Evolutionary conservation across 2,329 filamentous ascomycete genomes (phyloP), one percentile per base, ranked within the genome.

Genomic region (Fusarium sp.): DNA sequence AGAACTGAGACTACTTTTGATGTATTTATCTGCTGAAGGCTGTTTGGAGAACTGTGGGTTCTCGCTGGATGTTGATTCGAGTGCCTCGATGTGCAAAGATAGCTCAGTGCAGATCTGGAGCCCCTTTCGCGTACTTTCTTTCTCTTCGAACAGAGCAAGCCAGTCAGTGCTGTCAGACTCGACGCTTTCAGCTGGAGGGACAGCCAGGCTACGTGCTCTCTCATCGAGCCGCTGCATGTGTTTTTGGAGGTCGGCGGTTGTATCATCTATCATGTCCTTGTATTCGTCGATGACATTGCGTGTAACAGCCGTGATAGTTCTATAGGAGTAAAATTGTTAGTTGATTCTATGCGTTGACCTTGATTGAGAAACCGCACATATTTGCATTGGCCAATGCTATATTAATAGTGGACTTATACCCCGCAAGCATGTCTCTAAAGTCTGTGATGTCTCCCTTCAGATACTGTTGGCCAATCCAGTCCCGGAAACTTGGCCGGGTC

Each of bases 391-490:
- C 73, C 24, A 78, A 56, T 38, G 69, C 73, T 58, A 77, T 75
- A 18, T 69, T 75, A 7, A 77, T 78, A 13, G 72, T 76, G 8
- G 76, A 71, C 26, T 84, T 85, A 65, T 85, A 86, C 42, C 79
- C 81, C 49, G 83, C 80, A 36, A 86, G 70, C 59, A 83, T 74
- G 28, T 80, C 70, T 56, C 75, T 81, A 63, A 86, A 86, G 66
- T 80, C 80, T 63, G 81, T 80, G 48, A 86, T 83, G 69, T 85
- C 79, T 54, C 84, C 81, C 49, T 82, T 82, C 77, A 85, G 83
- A 60, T 85, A 86, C 71, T 75, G 81, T 63, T 86, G 74, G 69
- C 79, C 83, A 11, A 83, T 81, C 85, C 82, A 86, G 73, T 85
- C 84, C 56, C 82, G 81, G 71, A 86, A 83, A 75, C 83, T 86